Base-by-base conservation (phyloP, 805 yeast genomes). In the Lipomyces japonicus region DNA sequence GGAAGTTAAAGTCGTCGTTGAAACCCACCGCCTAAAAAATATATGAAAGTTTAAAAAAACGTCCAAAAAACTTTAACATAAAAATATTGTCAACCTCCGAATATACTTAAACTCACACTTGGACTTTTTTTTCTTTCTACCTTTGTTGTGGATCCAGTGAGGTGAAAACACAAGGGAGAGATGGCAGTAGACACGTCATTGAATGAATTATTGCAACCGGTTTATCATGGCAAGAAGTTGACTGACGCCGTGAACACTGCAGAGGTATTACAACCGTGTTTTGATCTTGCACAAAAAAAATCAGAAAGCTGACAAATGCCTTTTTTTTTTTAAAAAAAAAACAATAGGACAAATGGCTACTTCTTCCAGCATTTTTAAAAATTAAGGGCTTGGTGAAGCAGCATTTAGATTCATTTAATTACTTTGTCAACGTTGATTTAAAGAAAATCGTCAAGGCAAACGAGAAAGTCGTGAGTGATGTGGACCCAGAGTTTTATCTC, bases 361-460 rank as follows among this genome's bases (percentile, higher is more conserved):
- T 93, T 41, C 71, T 93, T 36, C 99, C 99, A 0, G 98, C 98
- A 0, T 93, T 93, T 65, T 72, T 93, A 56, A 88, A 89, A 64
- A 96, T 93, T 39, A 93, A 93, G 67, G 98, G 98, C 47, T 72
- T 93, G 44, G 97, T 93, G 40, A 93, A 93, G 64, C 98, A 93
- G 72, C 98, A 93, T 73, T 74, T 93, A 64, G 98, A 93, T 65
- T 93, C 98, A n/a, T 93, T 88, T 75, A 91, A 93, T 65, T 93
- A 87, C 70, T 93, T 93, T 67, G 95, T 93, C 18, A 97, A 93
- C 63, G 82, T 80, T 4, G 99, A 93, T 66, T 75, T 93, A 67
- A 88, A 86, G 70, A 91, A 93, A 65, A 93, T 93, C 67, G 84
- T 93, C 53, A 74, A 79, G 60, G 98, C 99, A 14, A 93, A 93